Base-by-base conservation (phyloP, 495 filamentous ascomycete genomes). In the Aspergillus egyptiacus region DNA sequence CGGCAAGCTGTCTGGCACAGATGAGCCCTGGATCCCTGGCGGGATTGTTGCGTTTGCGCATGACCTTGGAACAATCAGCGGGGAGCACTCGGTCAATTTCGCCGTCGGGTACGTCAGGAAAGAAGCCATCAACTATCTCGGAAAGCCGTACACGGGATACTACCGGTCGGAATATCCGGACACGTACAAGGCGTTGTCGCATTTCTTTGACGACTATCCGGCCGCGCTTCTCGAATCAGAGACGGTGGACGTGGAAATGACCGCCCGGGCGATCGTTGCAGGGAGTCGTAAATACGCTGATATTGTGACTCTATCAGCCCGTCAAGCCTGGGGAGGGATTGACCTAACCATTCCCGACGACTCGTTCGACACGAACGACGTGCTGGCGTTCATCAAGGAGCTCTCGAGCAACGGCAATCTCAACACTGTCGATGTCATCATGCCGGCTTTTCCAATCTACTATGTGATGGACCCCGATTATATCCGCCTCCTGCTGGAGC, bases 381-480 rank as follows among this genome's bases (percentile, higher is more conserved):
- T 67, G 31, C 58, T 79, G 49, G 66, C 71, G 10, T 80, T 77
- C 40, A 59, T 78, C 49, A 78, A 80, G 47, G 74, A 78, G 54
- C 70, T 78, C 20, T 73, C 68, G 6, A 75, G 67, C 23, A 65
- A 80, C 48, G 75, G 74, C 7, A 75, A 78, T 43, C 56, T 76
- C 40, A 78, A 78, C 44, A 79, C 75, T 2, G 61, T 79, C 19
- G 76, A 78, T 48, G 65, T 78, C 13, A 74, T 78, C 27, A 74
- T 70, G 58, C 72, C 72, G 1, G 66, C 67, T 1, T 70, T 71
- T 46, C 73, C 74, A 6, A 65, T 75, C n/a, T 73, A 77, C 44
- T 74, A 70, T 50, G 62, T 73, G 23, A 51, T 76, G 46, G 64
- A 71, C 35, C 72, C 74, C 6, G 64, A 73, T 28, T 75, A 73